Percentiles rank a stretch among this genome's conserved stretches.
Evolutionary conservation across 805 yeast species (phyloP).

Genomic region (Saccharomycopsis babjevae): DNA sequence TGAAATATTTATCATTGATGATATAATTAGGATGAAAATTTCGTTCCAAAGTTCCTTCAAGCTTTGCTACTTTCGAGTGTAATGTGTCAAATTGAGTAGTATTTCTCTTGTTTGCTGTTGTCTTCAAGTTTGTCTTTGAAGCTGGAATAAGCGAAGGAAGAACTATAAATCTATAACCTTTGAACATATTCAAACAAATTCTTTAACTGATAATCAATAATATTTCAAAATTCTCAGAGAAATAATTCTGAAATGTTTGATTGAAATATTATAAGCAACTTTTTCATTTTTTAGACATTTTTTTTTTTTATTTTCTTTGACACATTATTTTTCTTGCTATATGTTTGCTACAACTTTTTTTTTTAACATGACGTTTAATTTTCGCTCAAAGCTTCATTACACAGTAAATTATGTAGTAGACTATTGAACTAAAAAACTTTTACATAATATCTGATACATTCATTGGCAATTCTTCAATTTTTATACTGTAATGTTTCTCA

Average conservation of each 20-base stretch:
- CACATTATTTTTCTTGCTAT: background rate
- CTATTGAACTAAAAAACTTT: background rate
- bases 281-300: background rate
- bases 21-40: background rate
- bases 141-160: background rate
- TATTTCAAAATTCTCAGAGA: background rate
- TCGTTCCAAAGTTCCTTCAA: background rate
- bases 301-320: background rate
- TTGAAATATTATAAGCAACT: background rate
- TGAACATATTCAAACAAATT: background rate
- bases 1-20: background rate
- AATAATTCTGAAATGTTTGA: background rate
- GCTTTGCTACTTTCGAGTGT: background rate
- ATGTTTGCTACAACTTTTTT: background rate
- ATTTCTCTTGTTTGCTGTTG: background rate
- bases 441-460: constrained; percentile 24
- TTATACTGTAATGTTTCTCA: constrained; percentile 69
- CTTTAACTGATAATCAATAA: background rate
- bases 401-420: background rate
- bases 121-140: background rate
- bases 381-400: too few relatives aligned
- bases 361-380: background rate
- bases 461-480: constrained; percentile 86
- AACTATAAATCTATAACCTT: background rate
- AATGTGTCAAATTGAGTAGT: background rate